Base-by-base conservation (phyloP, 129 eudicot genomes). In the Flaveria brownii region DNA sequence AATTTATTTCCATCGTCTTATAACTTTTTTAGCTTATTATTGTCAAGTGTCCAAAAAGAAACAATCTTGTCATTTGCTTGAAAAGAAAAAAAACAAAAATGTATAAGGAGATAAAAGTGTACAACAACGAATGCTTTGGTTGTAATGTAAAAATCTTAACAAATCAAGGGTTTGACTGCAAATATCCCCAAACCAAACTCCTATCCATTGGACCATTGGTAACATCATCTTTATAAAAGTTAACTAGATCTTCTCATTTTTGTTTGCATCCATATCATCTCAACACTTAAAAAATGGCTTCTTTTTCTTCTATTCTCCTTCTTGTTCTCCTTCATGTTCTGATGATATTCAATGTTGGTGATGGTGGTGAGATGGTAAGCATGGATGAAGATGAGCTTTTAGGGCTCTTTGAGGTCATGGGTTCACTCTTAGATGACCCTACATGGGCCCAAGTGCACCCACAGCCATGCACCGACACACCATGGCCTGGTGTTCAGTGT, bases 401-500 rank as follows among this genome's bases (percentile, higher is more conserved):
- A 28, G 95, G 91, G n/a, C 87, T 89, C 16, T 89, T 84, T 73
- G 89, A 86, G 78, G 91, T 86, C 33, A 86, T 89, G 89, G 86
- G 84, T 26, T 89, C 95, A 75, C 89, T 89, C 52, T 26, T 89
- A 59, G 91, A 82, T 7, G 95, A 89, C 59, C 87, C 91, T 17
- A 82, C 82, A 20, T 89, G 95, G 95, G 82, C 89, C 49, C 86
- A 89, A 60, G 70, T 72, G 80, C 91, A 89, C 81, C 95, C 91
- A 62, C 82, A 72, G 68, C 93, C 93, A 42, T 88, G 93, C 74
- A 86, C 93, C 14, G 84, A 86, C 41, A 89, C 95, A 11, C 95
- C 95, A 74, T 89, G 95, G 95, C 91, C 91, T 43, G 95, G 95
- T 72, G 82, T 89, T 13, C 89, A 86, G 41, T 89, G 95, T 85